Evolutionary conservation across 2,329 filamentous ascomycete species (phyloP), one percentile per base, ranked within the genome.

Genomic region (Alternaria rosae): DNA sequence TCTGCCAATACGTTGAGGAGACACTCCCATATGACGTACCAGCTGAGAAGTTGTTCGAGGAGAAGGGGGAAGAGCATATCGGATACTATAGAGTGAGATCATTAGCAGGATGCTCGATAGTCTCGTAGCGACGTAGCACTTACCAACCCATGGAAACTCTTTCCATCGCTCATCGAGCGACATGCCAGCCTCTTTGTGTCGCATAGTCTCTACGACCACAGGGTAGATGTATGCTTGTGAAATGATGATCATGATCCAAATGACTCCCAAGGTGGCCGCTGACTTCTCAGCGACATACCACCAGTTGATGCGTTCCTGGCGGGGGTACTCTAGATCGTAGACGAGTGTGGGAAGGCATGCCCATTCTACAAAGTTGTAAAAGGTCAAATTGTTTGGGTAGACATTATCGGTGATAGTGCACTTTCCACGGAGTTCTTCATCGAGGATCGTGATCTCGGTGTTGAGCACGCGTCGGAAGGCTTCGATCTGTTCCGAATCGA

Each of bases 11-110:
- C 86, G 76, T 94, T 94, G 62, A 93, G 81, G 25, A 83, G 75
- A 64, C 83, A 85, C 68, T 85, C 83, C 92, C 92, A 94, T 67
- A 94, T 93, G 26, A 94, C 85, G 76, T 93, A 94, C 89, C 91
- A 94, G 0, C 88, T 85, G 59, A 92, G 85, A 54, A 94, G 79
- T 64, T 93, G 92, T 75, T 94, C 91, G 79, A 93, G 88, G 80
- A 94, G 87, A 64, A 94, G 89, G 0, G 91, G 92, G 64, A 94
- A 93, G 9, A 93, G 84, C 62, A 94, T 84, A 70, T 94, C 91
- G 61, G 85, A 86, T n/a, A 93, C 59, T 61, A 21, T 38, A 43
- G 32, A 32, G 43, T 20, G 21, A 26, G n/a, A 5, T 10, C 5
- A 17, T 61, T 48, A 61, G 59, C 15, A 3, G 13, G 13, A 1